A percentile compares a stretch with the other conserved stretches of the same genome.
Evolutionary conservation across 148 eudicot genomes (phyloP).

Genomic region (Vaccinium darrowii): DNA sequence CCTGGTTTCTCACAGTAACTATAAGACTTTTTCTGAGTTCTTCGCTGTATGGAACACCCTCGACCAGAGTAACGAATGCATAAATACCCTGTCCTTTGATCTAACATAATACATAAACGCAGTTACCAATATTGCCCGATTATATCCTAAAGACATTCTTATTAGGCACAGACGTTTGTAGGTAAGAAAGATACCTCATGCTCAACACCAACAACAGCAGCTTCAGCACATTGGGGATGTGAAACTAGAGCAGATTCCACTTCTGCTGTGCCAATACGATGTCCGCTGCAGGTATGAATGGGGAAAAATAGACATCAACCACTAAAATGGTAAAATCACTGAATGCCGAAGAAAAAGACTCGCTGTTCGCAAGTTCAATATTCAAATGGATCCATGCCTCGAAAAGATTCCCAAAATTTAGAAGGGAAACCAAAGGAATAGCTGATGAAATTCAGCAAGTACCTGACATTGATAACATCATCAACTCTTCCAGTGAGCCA

Average conservation of each 20-base stretch:
- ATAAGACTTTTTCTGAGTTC: slow-evolving; percentile 87
- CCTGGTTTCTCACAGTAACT: slow-evolving; percentile 77
- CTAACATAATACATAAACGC: slow-evolving; percentile 30
- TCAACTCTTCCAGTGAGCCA: slow-evolving; percentile 99
- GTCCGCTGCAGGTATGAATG: slow-evolving; percentile 57
- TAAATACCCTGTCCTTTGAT: slow-evolving; percentile 97
- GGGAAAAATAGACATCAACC: not conserved
- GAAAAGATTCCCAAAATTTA: not conserved
- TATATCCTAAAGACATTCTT: not conserved
- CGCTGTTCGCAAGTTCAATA: not conserved
- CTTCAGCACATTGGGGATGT: slow-evolving; percentile 95
- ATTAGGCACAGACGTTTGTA: not conserved
- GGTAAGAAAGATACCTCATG: slow-evolving; percentile 64
- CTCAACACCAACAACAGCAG: slow-evolving; percentile 98
- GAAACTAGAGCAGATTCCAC: slow-evolving; percentile 99
- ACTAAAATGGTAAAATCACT: not conserved
- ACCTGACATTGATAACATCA: slow-evolving; percentile 99
- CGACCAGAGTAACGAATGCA: slow-evolving; percentile 92
- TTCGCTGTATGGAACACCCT: slow-evolving; percentile 90
- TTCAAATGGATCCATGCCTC: not conserved
- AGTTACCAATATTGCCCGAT: slow-evolving; percentile 4
- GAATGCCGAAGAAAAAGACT: not conserved
- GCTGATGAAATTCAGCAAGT: slow-evolving; percentile 15
- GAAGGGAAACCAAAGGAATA: slow-evolving; percentile 4
- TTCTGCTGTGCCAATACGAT: slow-evolving; percentile 99